These are phyloP conservation scores for Panicum miliaceum DNA, from an alignment of 176 grass and related monocot genomes.

Conservation along the genomic window DNA sequence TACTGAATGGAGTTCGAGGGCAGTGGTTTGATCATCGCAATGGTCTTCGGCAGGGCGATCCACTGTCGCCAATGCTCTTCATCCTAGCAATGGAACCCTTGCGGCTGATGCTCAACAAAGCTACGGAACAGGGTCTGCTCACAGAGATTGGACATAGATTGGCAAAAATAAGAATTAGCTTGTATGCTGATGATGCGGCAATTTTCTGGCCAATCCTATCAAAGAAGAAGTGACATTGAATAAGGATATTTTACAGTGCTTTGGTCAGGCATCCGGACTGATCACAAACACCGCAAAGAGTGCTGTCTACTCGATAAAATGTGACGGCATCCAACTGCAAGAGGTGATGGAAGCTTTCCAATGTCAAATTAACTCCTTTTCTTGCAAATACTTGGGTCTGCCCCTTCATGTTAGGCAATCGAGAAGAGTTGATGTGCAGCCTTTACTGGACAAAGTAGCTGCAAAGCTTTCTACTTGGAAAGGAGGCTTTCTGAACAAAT, in stretches of 20 bases:
- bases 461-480: too few species aligned
- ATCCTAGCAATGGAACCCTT: neutral
- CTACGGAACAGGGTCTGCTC: neutral
- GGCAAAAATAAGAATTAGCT: neutral
- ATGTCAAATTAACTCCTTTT: too few species aligned
- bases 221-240: neutral
- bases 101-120: neutral
- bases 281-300: too few species aligned
- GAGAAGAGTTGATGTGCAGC: too few species aligned
- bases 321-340: too few species aligned
- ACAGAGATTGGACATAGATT: rapidly evolving
- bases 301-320: too few species aligned
- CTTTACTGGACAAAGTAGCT: too few species aligned
- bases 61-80: neutral
- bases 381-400: too few species aligned
- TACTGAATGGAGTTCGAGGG: neutral
- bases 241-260: rapidly evolving
- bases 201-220: neutral
- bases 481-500: too few species aligned
- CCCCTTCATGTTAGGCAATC: too few species aligned
- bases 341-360: too few species aligned
- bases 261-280: too few species aligned
- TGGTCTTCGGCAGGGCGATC: neutral
- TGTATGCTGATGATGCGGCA: neutral
- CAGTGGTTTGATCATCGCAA: neutral